A percentile compares a stretch with the other conserved stretches of the same genome.
Conservation (phyloP, 148 eudicot species). For the Rhododendron ovatum region DNA sequence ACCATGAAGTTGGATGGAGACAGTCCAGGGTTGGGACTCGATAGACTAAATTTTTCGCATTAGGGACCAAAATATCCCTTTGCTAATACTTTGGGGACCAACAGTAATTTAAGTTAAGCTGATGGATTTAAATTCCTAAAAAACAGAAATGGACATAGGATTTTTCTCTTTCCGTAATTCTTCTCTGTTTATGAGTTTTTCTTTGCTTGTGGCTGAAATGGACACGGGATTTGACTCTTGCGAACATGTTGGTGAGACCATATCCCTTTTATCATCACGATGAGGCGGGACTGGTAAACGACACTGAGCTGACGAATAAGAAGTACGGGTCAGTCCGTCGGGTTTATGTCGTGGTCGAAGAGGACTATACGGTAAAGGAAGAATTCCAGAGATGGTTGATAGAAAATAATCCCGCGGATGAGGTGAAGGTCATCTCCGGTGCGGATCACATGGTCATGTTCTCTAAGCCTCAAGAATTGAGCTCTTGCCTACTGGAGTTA, state of each 20-base stretch:
- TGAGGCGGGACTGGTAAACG: neutral
- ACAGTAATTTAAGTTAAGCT: neutral
- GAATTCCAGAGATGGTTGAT: constrained; percentile 29
- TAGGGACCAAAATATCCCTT: too few species aligned
- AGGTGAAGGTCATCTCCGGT: constrained; percentile 15
- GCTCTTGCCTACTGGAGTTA: too few species aligned
- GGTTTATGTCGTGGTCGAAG: constrained; percentile 18
- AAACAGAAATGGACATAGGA: too few species aligned
- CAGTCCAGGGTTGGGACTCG: too few species aligned
- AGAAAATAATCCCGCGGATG: constrained; percentile 19
- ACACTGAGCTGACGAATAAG: constrained; percentile 12
- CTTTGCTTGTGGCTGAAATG: neutral
- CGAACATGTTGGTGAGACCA: constrained; percentile 32
- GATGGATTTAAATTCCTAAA: neutral
- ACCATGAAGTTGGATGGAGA: too few species aligned
- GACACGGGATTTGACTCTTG: constrained; percentile 20
- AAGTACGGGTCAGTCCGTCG: constrained; percentile 25
- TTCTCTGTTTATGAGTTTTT: neutral
- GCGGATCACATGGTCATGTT: too few species aligned
- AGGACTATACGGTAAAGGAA: constrained; percentile 7
- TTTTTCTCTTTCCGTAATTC: neutral
- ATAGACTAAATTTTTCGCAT: too few species aligned
- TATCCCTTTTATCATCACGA: neutral
- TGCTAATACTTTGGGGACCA: neutral
- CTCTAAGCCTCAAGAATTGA: too few species aligned